Evolutionary conservation across 2,329 filamentous ascomycete genomes (phyloP), one percentile per base, ranked within the genome.

Genomic region (Monilinia aucupariae): DNA sequence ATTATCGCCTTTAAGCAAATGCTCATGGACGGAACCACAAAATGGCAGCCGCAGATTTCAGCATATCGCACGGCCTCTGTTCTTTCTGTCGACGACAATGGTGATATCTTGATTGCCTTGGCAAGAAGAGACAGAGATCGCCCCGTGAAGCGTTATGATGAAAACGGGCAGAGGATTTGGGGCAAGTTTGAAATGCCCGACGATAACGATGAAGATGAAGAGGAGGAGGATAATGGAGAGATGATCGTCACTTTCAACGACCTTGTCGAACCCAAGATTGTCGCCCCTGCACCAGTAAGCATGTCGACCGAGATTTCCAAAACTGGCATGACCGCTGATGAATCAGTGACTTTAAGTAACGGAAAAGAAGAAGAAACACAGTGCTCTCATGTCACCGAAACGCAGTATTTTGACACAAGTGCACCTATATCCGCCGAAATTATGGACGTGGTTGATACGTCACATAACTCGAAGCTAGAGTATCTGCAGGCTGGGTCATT

Each of bases 121-220:
- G 90, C 91, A 2, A 81, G 81, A 65, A 83, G 89, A 34, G 89
- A 96, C 71, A 78, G 87, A 54, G 75, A 81, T 15, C 75, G 80
- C 6, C 80, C 83, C 61, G 73, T 85, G 66, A 87, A 83, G 70
- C 74, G 76, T 22, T 86, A 85, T 67, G 86, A 93, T 68, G 80
- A 82, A 47, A 87, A 88, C 0, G 91, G 91, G 0, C 80, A 88
- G 65, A 82, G 91, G 12, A 75, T 91, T 12, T 96, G 93, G 69
- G 85, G 82, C 66, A 89, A 86, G 64, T 94, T 96, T 67, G 91
- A 96, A 70, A 85, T 86, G 68, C 87, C 88, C 0, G 83, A 83
- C 9, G 81, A 85, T 8, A 83, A 85, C 13, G 85, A 84, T 15
- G 82, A 30, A 30, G 27, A 83, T 0, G 77, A 81, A 17, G 78